Base-by-base conservation (phyloP, 73 alveolate species). In the Halteria grandinella region DNA sequence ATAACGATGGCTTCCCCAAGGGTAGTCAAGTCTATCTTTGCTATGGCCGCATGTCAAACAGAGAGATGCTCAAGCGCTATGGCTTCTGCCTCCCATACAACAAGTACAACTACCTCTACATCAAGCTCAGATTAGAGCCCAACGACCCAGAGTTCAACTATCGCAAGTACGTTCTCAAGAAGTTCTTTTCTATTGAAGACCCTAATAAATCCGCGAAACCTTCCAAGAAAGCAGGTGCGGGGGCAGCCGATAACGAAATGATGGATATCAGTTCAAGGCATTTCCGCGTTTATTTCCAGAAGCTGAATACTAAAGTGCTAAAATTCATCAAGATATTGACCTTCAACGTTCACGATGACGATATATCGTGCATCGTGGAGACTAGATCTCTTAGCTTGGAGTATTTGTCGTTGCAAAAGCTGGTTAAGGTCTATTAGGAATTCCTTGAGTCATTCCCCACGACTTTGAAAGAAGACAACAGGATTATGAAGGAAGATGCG, bases 31-130 rank as follows among this genome's bases (percentile, higher is more conserved):
- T 85, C 17, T 85, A 49, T 55, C 43, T 85, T 20, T 53, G 83
- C 66, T 85, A 85, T 69, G 93, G 93, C 2, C 48, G 89, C 25
- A 74, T 85, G 63, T 85, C 93, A 1, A 79, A 75, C 45, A 49
- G 93, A 18, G 85, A 85, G 27, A 1, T 27, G 44, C 55, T 85
- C 17, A 77, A 66, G 73, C 27, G 93, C 63, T 85, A 85, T 55
- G 93, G 93, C 0, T 75, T 85, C 55, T 70, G 89, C 23, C 41
- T 85, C 24, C 58, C 81, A 11, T 29, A 85, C 28, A 85, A 85
- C 55, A 85, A 85, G 40, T 85, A 85, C 78, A 84, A 85, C 75
- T 69, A 76, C 52, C 80, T 88, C 21, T 83, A 62, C 75, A 49
- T 88, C 76, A 93, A 63, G 51, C 44, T 77, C 33, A 60, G 75